These are phyloP conservation scores for Polysphondylium violaceum DNA, from an alignment of 78 protist species.

Conservation along the genomic window DNA sequence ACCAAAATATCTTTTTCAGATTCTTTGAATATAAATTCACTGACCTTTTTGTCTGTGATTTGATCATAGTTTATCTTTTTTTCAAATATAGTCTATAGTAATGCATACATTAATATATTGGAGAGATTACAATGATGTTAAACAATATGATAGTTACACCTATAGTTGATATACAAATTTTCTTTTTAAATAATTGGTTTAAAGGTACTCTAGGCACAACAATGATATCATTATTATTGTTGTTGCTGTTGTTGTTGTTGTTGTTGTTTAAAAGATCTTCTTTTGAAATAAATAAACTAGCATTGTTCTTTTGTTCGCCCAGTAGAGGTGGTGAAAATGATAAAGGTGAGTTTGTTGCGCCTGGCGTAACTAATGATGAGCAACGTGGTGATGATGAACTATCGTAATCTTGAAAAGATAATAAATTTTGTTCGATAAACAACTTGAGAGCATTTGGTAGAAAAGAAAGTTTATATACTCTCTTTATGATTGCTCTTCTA, in stretches of 20 bases:
- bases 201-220: slow-evolving; percentile 9
- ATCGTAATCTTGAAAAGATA: slow-evolving; percentile 1
- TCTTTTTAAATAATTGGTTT: slow-evolving; percentile 11
- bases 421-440: slow-evolving; percentile 9
- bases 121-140: neutral
- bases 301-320: neutral
- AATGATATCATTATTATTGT: neutral
- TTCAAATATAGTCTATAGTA: slow-evolving; percentile 42
- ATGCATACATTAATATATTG: neutral
- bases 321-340: neutral
- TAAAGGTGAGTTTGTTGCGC: neutral
- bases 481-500: neutral
- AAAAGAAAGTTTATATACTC: neutral
- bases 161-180: slow-evolving; percentile 44
- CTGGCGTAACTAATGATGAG: neutral
- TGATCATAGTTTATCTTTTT: slow-evolving; percentile 63
- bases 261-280: neutral
- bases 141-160: slow-evolving; percentile 23
- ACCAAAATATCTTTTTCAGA: slow-evolving; percentile 47
- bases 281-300: too few relatives aligned
- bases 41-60: slow-evolving; percentile 40
- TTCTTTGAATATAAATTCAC: slow-evolving; percentile 37
- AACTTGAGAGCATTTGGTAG: slow-evolving; percentile 13
- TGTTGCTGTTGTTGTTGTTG: neutral
- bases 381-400: neutral